Evolutionary conservation across 805 yeast genomes (phyloP).

Genomic region (Myxozyma neotropica): DNA sequence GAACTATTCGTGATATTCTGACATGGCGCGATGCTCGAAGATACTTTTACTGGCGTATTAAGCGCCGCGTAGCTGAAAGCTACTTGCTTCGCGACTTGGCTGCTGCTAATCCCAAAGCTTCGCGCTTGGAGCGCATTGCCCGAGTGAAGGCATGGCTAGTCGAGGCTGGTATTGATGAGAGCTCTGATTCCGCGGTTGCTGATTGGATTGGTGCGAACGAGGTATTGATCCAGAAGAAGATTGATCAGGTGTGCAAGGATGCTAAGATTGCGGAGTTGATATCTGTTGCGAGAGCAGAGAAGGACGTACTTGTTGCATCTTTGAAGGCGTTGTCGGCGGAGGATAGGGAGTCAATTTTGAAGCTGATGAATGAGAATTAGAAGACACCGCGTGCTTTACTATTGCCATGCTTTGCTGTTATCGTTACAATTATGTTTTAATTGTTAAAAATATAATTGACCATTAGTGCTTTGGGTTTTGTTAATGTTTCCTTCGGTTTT

Average conservation of each 20-base stretch:
- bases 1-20: constrained; percentile 79
- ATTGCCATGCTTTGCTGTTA: too few relatives aligned
- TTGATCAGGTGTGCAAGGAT: constrained; percentile 21
- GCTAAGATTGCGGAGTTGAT: constrained; percentile 25
- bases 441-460: too few relatives aligned
- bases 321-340: constrained; percentile 40
- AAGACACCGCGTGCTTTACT: too few relatives aligned
- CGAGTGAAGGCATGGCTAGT: constrained; percentile 58
- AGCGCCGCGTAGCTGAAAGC: constrained; percentile 93
- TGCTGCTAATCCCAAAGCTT: constrained; percentile 55
- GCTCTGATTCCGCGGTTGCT: constrained; percentile 22
- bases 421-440: too few relatives aligned
- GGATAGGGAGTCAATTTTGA: constrained; percentile 42
- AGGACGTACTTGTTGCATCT: constrained; percentile 36
- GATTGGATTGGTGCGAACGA: constrained; percentile 23
- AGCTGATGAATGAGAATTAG: constrained; percentile 19
- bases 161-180: constrained; percentile 28
- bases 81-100: constrained; percentile 76
- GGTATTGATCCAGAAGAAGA: constrained; percentile 11
- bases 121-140: constrained; percentile 80
- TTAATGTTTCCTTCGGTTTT: background rate
- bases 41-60: constrained; percentile 97
- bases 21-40: constrained; percentile 89
- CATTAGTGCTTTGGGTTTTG: too few relatives aligned
- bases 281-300: constrained; percentile 22